These are phyloP conservation scores for Daedaleopsis sinensis DNA, from an alignment of 768 basidiomycete genomes.

Conservation along the genomic window DNA sequence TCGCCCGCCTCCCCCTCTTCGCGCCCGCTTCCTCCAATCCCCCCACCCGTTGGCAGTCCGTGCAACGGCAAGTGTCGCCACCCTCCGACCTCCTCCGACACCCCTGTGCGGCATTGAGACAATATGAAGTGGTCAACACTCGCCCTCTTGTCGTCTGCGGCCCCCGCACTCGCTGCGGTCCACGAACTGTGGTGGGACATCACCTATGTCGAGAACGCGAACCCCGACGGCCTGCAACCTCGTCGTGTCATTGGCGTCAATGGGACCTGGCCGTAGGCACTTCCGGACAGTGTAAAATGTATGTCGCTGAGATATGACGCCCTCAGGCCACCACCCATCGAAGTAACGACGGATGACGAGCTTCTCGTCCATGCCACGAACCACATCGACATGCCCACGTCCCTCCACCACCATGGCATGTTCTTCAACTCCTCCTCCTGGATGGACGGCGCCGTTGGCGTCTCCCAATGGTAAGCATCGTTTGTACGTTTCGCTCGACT, in stretches of 20 bases:
- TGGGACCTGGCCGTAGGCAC: conserved; percentile 87
- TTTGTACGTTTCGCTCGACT: not conserved
- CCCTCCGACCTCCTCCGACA: not conserved
- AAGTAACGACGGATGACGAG: conserved; percentile 70
- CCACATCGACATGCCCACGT: conserved; percentile 63
- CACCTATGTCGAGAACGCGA: conserved; percentile 76
- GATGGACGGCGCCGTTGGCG: conserved; percentile 85
- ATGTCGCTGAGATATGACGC: not conserved
- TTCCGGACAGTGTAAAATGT: no score
- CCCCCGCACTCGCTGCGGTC: conserved; percentile 59
- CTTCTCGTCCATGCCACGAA: conserved; percentile 79
- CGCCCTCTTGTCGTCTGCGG: conserved; percentile 35
- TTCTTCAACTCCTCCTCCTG: conserved; percentile 87
- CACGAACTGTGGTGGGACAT: conserved; percentile 90
- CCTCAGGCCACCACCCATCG: conserved; percentile 77
- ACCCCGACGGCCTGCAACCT: conserved; percentile 80
- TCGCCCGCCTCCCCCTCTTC: not conserved
- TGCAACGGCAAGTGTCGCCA: not conserved
- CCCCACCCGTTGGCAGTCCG: not conserved
- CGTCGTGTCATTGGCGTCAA: conserved; percentile 89
- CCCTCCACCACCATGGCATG: conserved; percentile 94
- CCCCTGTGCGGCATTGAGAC: not conserved
- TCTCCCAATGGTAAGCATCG: conserved; percentile 76
- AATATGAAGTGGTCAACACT: conserved; percentile 26
- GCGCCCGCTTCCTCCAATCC: not conserved